phyloP scores from a whole-genome alignment of 176 grass and related monocot species.

The barley (Hordeum vulgare) region DNA sequence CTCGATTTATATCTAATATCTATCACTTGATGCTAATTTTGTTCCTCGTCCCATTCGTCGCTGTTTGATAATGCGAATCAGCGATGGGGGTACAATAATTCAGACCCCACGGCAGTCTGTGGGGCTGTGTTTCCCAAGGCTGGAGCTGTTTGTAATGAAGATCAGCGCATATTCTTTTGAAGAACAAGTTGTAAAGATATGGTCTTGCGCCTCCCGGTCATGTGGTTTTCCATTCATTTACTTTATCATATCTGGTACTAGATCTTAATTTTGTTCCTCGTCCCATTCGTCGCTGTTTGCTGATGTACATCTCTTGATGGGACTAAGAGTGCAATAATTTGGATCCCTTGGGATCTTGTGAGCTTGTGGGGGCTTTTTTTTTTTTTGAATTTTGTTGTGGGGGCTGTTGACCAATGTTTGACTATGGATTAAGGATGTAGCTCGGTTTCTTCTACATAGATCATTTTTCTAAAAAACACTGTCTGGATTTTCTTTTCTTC shows the following conservation, averaged over 20 bases:
- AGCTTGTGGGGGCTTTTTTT: constrained; percentile 7
- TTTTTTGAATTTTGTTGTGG: too few relatives aligned
- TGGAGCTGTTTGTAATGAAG: constrained; percentile 21
- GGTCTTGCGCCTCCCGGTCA: not conserved
- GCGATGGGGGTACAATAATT: constrained; percentile 41
- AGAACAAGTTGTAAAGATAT: not conserved
- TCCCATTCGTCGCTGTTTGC: constrained; percentile 18
- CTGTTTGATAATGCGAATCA: constrained; percentile 16
- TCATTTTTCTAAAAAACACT: too few relatives aligned
- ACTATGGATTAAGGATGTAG: constrained; percentile 7
- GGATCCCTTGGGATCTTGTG: constrained; percentile 22
- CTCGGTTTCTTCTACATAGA: not conserved
- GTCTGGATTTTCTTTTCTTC: not conserved
- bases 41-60: not conserved
- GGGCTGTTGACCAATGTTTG: constrained; percentile 31
- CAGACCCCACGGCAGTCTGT: constrained; percentile 22
- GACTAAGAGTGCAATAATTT: constrained; percentile 43
- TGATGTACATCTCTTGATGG: constrained; percentile 31
- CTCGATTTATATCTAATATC: not conserved
- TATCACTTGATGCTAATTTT: constrained; percentile 19
- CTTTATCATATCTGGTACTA: constrained; percentile 6
- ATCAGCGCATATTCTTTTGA: not conserved
- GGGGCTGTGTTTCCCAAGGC: constrained; percentile 20
- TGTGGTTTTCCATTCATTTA: constrained; percentile 2
- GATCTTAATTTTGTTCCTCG: constrained; percentile 18